Conservation (phyloP, 2,329 filamentous ascomycete genomes). For the Penicillium thymicola region DNA sequence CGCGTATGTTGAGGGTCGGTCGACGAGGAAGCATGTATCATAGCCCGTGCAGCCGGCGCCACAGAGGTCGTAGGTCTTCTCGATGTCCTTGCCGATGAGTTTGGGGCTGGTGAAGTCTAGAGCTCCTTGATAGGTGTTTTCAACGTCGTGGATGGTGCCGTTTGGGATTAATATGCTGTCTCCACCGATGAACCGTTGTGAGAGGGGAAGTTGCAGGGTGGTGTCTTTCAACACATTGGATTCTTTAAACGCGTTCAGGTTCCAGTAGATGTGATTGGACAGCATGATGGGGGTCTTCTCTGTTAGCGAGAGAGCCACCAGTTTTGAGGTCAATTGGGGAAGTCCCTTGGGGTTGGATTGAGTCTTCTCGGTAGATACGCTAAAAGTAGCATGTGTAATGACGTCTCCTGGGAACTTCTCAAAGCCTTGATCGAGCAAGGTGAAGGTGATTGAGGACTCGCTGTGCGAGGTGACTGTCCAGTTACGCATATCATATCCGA, state of each 20-base stretch:
- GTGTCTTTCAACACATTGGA: conserved; percentile 44
- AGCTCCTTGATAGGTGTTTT: conserved; percentile 59
- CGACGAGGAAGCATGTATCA: conserved; percentile 57
- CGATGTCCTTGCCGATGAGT: conserved; percentile 68
- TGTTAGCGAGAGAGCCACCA: conserved; percentile 46
- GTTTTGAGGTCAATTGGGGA: conserved; percentile 44
- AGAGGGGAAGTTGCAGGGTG: conserved; percentile 45
- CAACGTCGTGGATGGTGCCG: conserved; percentile 70
- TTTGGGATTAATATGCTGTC: conserved; percentile 69
- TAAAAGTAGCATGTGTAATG: conserved; percentile 46
- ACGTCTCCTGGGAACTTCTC: conserved; percentile 49
- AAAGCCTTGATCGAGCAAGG: conserved; percentile 42
- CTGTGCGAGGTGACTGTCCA: conserved; percentile 48
- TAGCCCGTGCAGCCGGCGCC: conserved; percentile 81
- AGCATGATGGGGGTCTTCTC: conserved; percentile 51
- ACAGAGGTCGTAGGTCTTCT: conserved; percentile 67
- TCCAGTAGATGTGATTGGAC: conserved; percentile 52
- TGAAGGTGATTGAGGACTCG: conserved; percentile 45
- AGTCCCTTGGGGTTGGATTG: conserved; percentile 39
- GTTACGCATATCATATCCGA: conserved; percentile 50
- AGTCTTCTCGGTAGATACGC: conserved; percentile 38
- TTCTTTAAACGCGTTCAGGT: conserved; percentile 48
- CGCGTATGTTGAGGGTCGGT: conserved; percentile 39
- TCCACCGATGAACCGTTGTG: conserved; percentile 44
- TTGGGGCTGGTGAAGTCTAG: conserved; percentile 72